Evolutionary conservation across 257 asterid species (phyloP), one percentile per base, ranked within the genome.

Genomic region (Solanum acaule): DNA sequence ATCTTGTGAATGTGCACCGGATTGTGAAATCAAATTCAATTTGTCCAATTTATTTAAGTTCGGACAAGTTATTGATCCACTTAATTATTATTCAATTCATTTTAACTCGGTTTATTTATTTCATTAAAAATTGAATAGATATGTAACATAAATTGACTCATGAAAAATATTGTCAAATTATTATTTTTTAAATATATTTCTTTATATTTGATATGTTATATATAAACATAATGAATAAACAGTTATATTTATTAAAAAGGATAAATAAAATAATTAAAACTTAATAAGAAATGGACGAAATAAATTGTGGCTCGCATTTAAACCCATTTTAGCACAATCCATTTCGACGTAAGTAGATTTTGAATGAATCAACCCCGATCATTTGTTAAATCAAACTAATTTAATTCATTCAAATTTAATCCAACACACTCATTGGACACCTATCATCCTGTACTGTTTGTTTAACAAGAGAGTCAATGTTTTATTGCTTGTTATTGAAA

Each of bases 381-480:
- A 23, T 9, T 0, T 9, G 1, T 22, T 61, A 4, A 61, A 8
- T 23, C 3, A 61, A 0, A 61, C 0, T 0, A 61, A 1, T 10
- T 23, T 61, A 61, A 23, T 63, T 0, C 31, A 0, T 22, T n/a
- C 4, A 63, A 63, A 63, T 10, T 63, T 63, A 63, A 0, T 1
- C 8, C 2, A n/a, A n/a, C 14, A 1, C 31, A 10, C 2, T 23
- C 14, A 63, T 63, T 10, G 1, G 0, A 63, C n/a, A 59, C 67
- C 11, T 59, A 7, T 18, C 9, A 6, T 59, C 67, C 0, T 3
- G 11, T 1, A 8, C 7, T 0, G n/a, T 10, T 63, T 63, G 1
- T 63, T 63, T n/a, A 63, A 63, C 31, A 4, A 23, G 14, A 4
- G 14, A 63, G 29, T 4, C 7, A 63, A 63, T 63, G 31, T 10